Percentiles rank a stretch among this genome's conserved stretches.
These are phyloP conservation scores for Oryza brachyantha DNA, from an alignment of 176 grass and related monocot species.

Conservation along the genomic window DNA sequence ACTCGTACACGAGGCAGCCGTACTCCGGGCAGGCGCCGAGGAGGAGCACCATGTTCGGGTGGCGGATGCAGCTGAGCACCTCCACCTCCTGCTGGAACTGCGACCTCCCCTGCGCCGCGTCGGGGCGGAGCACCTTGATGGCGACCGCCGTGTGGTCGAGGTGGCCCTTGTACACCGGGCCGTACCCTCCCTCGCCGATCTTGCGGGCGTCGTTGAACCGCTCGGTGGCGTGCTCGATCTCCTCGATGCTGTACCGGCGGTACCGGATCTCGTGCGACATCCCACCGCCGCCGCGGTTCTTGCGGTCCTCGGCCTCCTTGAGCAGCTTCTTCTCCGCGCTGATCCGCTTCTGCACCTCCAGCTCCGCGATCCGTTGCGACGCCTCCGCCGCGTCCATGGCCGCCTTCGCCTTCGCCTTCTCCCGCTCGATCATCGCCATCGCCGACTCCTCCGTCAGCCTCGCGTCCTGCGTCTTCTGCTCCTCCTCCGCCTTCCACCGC, in stretches of 20 bases:
- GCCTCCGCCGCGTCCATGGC: constrained; percentile 67
- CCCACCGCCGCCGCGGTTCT: constrained; percentile 6
- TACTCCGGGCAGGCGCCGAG: constrained; percentile 90
- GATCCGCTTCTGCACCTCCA: constrained; percentile 78
- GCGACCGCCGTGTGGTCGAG: constrained; percentile 84
- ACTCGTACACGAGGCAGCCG: constrained; percentile 88
- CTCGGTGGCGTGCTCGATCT: constrained; percentile 77
- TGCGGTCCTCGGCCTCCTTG: constrained; percentile 66
- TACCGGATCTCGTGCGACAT: constrained; percentile 44
- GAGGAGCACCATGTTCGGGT: constrained; percentile 96
- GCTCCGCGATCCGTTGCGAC: constrained; percentile 62
- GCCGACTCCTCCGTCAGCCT: constrained; percentile 58
- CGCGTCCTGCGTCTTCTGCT: constrained; percentile 47
- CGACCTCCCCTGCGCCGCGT: constrained; percentile 82
- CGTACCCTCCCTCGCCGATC: constrained; percentile 93
- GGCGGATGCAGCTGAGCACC: constrained; percentile 91
- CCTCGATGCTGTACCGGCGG: constrained; percentile 75
- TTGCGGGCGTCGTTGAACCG: constrained; percentile 58
- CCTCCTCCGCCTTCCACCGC: constrained; percentile 69
- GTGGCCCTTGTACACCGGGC: constrained; percentile 72
- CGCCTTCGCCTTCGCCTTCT: constrained; percentile 57
- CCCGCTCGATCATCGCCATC: constrained; percentile 60
- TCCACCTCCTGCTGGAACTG: constrained; percentile 97
- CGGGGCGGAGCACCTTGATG: constrained; percentile 91
- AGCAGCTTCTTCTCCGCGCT: constrained; percentile 64